Evolutionary conservation across 176 grass and related monocot species (phyloP).

Genomic region (Avena insularis): DNA sequence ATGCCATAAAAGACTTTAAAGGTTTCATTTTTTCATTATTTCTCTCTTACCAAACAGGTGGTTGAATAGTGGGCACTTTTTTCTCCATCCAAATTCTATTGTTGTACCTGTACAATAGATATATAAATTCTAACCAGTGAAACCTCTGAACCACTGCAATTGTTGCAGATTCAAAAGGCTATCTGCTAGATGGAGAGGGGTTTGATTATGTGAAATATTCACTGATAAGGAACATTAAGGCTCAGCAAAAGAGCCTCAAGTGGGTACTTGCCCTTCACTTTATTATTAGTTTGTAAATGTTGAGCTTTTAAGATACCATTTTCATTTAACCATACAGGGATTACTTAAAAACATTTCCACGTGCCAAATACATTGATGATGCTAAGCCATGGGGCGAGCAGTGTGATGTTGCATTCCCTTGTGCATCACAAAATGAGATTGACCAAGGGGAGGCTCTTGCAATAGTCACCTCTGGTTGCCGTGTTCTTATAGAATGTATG

Average conservation of each 20-base stretch:
- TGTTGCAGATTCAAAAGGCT: slow-evolving; percentile 92
- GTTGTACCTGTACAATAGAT: not conserved
- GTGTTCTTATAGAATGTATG: slow-evolving; percentile 89
- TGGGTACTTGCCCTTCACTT: slow-evolving; percentile 55
- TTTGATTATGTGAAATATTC: slow-evolving; percentile 98
- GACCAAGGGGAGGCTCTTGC: slow-evolving; percentile 80
- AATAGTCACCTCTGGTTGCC: slow-evolving; percentile 84
- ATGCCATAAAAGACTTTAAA: not conserved
- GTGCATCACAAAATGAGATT: slow-evolving; percentile 97
- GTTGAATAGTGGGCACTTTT: not conserved
- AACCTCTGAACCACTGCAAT: slow-evolving; percentile 7
- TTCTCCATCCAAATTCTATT: slow-evolving; percentile 1
- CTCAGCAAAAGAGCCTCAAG: slow-evolving; percentile 92
- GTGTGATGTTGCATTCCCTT: slow-evolving; percentile 95
- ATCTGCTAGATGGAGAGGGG: slow-evolving; percentile 90
- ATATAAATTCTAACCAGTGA: slow-evolving; percentile 35
- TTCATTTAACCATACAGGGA: slow-evolving; percentile 72
- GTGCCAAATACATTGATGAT: slow-evolving; percentile 85
- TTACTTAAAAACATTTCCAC: slow-evolving; percentile 89
- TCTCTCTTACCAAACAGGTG: slow-evolving; percentile 29
- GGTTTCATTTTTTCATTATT: not conserved
- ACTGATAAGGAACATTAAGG: slow-evolving; percentile 84
- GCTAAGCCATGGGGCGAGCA: slow-evolving; percentile 86
- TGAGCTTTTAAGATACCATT: slow-evolving; percentile 47
- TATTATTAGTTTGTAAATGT: slow-evolving; percentile 39